phyloP scores from a whole-genome alignment of 2,329 filamentous ascomycete genomes.

The Pseudogymnoascus destructans region DNA sequence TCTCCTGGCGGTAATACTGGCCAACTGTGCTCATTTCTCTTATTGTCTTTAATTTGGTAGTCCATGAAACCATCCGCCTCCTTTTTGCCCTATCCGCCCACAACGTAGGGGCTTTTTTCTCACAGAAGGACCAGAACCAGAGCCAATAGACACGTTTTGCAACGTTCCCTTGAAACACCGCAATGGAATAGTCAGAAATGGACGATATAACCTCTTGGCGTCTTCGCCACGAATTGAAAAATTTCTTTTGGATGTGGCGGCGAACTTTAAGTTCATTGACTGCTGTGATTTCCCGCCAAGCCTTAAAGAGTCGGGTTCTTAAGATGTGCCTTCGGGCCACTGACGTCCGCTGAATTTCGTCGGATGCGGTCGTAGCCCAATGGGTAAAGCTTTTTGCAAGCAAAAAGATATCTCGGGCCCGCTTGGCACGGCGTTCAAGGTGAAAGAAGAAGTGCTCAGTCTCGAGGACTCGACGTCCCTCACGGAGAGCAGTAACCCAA shows the following conservation, averaged over 20 bases:
- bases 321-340: conserved; percentile 59
- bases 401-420: conserved; percentile 53
- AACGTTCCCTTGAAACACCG: conserved; percentile 23
- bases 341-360: conserved; percentile 52
- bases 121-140: conserved; percentile 28
- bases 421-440: conserved; percentile 45
- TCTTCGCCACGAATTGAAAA: conserved; percentile 36
- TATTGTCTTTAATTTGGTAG: conserved; percentile 8
- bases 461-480: conserved; percentile 23
- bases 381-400: conserved; percentile 51
- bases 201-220: conserved; percentile 17
- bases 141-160: conserved; percentile 21
- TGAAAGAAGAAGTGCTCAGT: conserved; percentile 41
- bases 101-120: conserved; percentile 10
- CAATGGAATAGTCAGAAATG: conserved; percentile 21
- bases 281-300: conserved; percentile 51
- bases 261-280: conserved; percentile 32
- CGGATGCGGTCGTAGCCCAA: conserved; percentile 53
- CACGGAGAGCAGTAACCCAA: conserved; percentile 31
- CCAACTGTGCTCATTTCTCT: background rate
- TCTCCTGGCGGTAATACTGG: background rate
- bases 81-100: conserved; percentile 15
- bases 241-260: conserved; percentile 39
- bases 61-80: conserved; percentile 19
- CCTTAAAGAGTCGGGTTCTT: conserved; percentile 52